Conservation (phyloP, 2,329 filamentous ascomycete species). For the Boeremia lycopersici region DNA sequence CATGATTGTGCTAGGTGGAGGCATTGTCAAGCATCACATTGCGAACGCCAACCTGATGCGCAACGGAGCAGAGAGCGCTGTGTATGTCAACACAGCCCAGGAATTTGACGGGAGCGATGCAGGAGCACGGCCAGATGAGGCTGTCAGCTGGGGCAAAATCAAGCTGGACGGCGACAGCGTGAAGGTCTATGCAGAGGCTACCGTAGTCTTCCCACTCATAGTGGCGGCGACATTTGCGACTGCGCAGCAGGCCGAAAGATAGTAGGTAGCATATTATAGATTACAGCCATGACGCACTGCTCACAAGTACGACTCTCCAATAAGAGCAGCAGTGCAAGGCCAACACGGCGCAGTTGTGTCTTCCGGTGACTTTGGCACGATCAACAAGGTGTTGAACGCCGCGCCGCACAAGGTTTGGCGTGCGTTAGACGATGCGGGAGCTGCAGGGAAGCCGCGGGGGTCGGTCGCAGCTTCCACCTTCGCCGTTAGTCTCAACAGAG, state of each 20-base stretch:
- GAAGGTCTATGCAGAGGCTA: constrained; percentile 77
- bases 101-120: constrained; percentile 98
- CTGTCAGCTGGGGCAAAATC: constrained; percentile 98
- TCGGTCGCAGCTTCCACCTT: constrained; percentile 27
- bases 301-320: background rate
- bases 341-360: background rate
- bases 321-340: background rate
- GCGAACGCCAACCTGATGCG: constrained; percentile 97
- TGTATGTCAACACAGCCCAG: constrained; percentile 96
- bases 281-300: background rate
- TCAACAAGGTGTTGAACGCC: background rate
- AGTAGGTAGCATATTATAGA: background rate
- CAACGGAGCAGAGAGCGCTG: constrained; percentile 94
- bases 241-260: constrained; percentile 3
- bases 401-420: constrained; percentile 21
- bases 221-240: constrained; percentile 70
- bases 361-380: background rate
- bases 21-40: constrained; percentile 97
- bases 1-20: constrained; percentile 94
- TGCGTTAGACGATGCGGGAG: constrained; percentile 21
- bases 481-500: constrained; percentile 20
- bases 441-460: constrained; percentile 29
- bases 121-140: constrained; percentile 92
- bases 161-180: constrained; percentile 85
- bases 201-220: constrained; percentile 70